A percentile compares a stretch with the other conserved stretches of the same genome.
Evolutionary conservation across 1,284 basidiomycete genomes (phyloP).

Genomic region (Cryptococcus sp.): DNA sequence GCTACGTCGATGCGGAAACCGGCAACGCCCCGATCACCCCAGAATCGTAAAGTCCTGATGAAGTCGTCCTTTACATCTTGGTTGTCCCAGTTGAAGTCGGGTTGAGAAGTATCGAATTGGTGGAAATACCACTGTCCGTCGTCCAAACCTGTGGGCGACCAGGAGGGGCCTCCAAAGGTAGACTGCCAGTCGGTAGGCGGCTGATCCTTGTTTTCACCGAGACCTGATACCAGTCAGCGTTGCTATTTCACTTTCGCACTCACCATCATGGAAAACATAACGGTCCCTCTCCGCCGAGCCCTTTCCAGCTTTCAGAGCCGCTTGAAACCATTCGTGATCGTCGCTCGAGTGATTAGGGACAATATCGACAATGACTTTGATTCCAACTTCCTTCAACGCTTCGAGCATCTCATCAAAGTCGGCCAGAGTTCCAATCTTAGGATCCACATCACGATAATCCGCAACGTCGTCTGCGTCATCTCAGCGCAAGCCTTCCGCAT

Average conservation of each 20-base stretch:
- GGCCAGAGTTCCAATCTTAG: conserved; percentile 69
- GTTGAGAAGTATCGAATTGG: conserved; percentile 68
- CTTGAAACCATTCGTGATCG: conserved; percentile 74
- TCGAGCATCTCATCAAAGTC: conserved; percentile 69
- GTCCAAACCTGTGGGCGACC: conserved; percentile 64
- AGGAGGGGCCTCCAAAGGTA: conserved; percentile 69
- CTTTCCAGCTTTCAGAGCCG: conserved; percentile 62
- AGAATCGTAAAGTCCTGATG: conserved; percentile 69
- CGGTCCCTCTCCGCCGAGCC: conserved; percentile 66
- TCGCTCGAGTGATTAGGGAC: conserved; percentile 80
- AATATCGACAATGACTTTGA: conserved; percentile 77
- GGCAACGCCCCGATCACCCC: conserved; percentile 71
- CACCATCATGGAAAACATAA: conserved; percentile 73
- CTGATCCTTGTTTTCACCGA: conserved; percentile 54
- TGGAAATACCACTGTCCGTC: conserved; percentile 70
- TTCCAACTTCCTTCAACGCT: conserved; percentile 64
- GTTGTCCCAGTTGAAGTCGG: conserved; percentile 78
- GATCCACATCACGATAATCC: conserved; percentile 72
- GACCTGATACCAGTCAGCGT: conserved; percentile 62
- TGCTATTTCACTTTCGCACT: conserved; percentile 65
- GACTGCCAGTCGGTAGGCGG: conserved; percentile 74
- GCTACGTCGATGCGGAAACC: conserved; percentile 63
- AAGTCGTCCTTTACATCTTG: conserved; percentile 64
- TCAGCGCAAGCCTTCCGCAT: background rate
- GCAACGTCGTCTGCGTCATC: conserved; percentile 61